Conservation (phyloP, 805 yeast genomes). For the Metschnikowia arizonensis region DNA sequence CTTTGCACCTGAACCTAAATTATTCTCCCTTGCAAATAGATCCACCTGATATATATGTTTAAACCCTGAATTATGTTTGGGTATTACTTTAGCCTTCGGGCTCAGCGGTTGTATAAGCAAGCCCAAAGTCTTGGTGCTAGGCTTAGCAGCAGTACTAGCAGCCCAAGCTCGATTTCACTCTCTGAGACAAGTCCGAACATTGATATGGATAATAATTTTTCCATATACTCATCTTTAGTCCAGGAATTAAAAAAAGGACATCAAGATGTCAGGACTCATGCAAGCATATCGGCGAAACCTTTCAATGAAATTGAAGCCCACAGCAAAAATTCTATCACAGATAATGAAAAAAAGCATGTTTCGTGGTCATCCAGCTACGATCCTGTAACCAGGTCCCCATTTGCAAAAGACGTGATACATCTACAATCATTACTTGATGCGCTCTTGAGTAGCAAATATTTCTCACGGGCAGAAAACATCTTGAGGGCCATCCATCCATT, state of each 20-base stretch:
- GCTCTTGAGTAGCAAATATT: conserved; percentile 61
- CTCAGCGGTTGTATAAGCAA: neutral
- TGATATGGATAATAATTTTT: conserved; percentile 9
- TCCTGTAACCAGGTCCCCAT: conserved; percentile 39
- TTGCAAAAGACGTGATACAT: conserved; percentile 56
- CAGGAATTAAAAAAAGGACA: conserved; percentile 15
- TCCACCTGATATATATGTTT: neutral
- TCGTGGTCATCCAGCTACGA: conserved; percentile 42
- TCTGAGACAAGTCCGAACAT: neutral
- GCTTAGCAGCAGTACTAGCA: neutral
- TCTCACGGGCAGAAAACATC: conserved; percentile 65
- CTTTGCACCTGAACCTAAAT: neutral
- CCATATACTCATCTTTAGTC: conserved; percentile 14
- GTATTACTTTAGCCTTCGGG: neutral
- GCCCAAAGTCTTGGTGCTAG: neutral
- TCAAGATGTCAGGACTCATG: neutral
- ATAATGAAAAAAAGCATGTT: conserved; percentile 12
- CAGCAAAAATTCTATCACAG: conserved; percentile 8
- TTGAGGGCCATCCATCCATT: conserved; percentile 57
- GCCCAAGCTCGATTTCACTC: neutral
- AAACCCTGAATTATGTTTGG: neutral
- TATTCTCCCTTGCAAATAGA: neutral
- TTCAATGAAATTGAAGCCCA: conserved; percentile 15
- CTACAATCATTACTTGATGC: conserved; percentile 79
- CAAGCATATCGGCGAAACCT: conserved; percentile 11